Base-by-base conservation (phyloP, 75 land plant genomes). In the Pseudotsuga menziesii region DNA sequence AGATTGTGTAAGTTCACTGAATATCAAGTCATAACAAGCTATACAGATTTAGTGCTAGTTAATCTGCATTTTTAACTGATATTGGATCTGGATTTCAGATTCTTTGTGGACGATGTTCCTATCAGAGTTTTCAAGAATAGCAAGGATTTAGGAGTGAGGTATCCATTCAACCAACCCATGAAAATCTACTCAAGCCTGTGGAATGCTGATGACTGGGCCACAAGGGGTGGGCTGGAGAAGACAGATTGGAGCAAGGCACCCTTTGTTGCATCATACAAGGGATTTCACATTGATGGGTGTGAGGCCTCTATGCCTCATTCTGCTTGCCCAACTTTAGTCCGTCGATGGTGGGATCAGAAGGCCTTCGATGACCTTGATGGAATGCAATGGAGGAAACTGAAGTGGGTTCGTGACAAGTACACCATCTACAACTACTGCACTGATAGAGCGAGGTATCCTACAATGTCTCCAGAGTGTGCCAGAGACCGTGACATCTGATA, bases 141-240 rank as follows among this genome's bases (percentile, higher is more conserved):
- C 83, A 72, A 72, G 63, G 83, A 81, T 16, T 54, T 87, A 57
- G 86, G 86, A n/a, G 91, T 87, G 57, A 48, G 86, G 5, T 89
- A 69, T 74, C 89, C 89, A 13, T 78, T 75, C 72, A 81, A 79
- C 72, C 78, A 87, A 73, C 91, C 91, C 41, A 87, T 89, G 89
- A 78, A 78, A 57, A 72, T 89, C 58, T 86, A 86, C 78, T 75
- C 83, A 25, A 86, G 89, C 83, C 61, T 86, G 25, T 89, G 91
- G 91, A 87, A 89, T 67, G 91, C 87, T 20, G 89, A 87, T 26
- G 73, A 81, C 52, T 89, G 90, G 90, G 90, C 90, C 1, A 88
- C 90, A 15, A 57, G 82, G 26, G 90, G 89, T 12, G 90, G 90
- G 9, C 75, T 82, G 29, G 85, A 82, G 81, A 88, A 88, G 80